Percentiles rank a stretch among this genome's conserved stretches.
Evolutionary conservation across 1,284 basidiomycete species (phyloP).

Genomic region (Trichosporon inkin): DNA sequence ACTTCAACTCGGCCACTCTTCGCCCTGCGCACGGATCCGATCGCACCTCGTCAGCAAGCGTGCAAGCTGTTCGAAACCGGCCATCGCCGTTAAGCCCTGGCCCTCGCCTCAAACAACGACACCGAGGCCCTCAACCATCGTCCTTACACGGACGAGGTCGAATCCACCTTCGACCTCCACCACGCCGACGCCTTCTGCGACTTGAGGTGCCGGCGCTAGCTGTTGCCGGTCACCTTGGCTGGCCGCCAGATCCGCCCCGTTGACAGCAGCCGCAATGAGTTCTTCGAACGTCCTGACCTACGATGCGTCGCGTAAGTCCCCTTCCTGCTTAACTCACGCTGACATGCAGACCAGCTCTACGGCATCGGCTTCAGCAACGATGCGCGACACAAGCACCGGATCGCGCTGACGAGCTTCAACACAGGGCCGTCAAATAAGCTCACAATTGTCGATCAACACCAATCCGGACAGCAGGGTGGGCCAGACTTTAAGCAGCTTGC

Average conservation of each 20-base stretch:
- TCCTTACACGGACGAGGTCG: too few relatives aligned
- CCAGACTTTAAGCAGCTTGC: constrained; percentile 38
- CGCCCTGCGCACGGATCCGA: too few relatives aligned
- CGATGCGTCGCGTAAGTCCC: constrained; percentile 28
- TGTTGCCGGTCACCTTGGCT: not conserved
- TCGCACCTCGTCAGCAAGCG: too few relatives aligned
- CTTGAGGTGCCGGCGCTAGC: constrained; percentile 2
- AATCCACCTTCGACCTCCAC: not conserved
- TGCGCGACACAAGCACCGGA: constrained; percentile 37
- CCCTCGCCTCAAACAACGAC: too few relatives aligned
- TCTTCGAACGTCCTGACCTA: constrained; percentile 28
- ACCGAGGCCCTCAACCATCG: too few relatives aligned
- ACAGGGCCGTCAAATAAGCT: constrained; percentile 45
- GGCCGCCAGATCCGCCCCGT: too few relatives aligned
- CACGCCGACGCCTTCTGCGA: not conserved
- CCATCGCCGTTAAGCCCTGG: too few relatives aligned
- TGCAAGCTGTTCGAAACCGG: too few relatives aligned
- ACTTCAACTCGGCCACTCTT: too few relatives aligned
- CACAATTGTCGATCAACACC: constrained; percentile 32
- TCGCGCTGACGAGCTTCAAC: constrained; percentile 42
- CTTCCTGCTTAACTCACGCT: not conserved
- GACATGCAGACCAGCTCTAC: constrained; percentile 44
- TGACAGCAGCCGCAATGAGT: constrained; percentile 23
- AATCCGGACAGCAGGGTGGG: not conserved
- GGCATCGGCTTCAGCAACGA: constrained; percentile 48